Evolutionary conservation across 495 filamentous ascomycete species (phyloP).

Genomic region (Hypomontagnella monticulosa): DNA sequence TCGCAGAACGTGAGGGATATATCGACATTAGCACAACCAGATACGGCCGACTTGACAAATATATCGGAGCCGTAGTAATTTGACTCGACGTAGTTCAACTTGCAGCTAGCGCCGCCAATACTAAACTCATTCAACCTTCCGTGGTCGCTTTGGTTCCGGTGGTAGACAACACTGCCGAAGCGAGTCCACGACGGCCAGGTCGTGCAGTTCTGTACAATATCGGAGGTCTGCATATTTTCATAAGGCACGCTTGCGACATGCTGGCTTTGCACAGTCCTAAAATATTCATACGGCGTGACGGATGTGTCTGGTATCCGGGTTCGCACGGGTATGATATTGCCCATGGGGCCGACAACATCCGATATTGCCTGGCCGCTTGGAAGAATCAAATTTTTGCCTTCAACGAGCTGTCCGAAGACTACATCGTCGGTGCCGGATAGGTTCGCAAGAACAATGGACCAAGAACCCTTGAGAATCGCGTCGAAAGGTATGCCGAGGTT

Average conservation of each 20-base stretch:
- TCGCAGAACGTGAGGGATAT: conserved; percentile 56
- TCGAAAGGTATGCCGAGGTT: conserved; percentile 49
- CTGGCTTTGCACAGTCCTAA: conserved; percentile 54
- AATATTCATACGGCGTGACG: conserved; percentile 53
- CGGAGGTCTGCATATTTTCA: conserved; percentile 54
- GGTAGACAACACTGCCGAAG: conserved; percentile 57
- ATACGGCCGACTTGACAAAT: conserved; percentile 51
- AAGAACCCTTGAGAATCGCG: conserved; percentile 57
- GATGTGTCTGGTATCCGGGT: conserved; percentile 53
- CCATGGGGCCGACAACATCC: conserved; percentile 55
- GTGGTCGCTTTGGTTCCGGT: conserved; percentile 46
- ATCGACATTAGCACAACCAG: conserved; percentile 45
- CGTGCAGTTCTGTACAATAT: conserved; percentile 58
- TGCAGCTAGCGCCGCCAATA: conserved; percentile 52
- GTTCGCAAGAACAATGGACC: conserved; percentile 53
- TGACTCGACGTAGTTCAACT: conserved; percentile 51
- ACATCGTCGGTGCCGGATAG: conserved; percentile 54
- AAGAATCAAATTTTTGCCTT: conserved; percentile 46
- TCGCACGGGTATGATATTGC: conserved; percentile 57
- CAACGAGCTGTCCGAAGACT: conserved; percentile 60
- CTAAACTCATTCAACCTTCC: conserved; percentile 46
- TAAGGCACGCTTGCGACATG: conserved; percentile 52
- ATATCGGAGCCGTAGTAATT: conserved; percentile 54
- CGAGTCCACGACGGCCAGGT: conserved; percentile 61
- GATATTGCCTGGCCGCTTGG: conserved; percentile 47